These are phyloP conservation scores for Irpex sp. DNA, from an alignment of 1,284 basidiomycete genomes.

Conservation along the genomic window DNA sequence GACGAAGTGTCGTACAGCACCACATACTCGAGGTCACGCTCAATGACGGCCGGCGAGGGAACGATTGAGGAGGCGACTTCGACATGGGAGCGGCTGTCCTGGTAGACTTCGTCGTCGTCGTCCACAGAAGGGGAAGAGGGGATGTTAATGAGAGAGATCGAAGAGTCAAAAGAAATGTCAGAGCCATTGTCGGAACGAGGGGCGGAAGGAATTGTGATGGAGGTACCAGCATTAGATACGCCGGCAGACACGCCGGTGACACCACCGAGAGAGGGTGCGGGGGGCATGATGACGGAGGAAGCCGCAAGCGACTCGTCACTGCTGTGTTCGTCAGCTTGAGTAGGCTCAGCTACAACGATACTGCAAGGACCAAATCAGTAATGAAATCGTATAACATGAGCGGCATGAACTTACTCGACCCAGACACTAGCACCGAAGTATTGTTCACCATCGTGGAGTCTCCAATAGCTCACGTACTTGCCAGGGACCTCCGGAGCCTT, in stretches of 20 bases:
- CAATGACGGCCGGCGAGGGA: conserved; percentile 21
- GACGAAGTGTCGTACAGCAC: conserved; percentile 58
- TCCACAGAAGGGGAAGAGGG: conserved; percentile 40
- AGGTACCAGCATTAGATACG: background rate
- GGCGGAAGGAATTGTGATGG: conserved; percentile 29
- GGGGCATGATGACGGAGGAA: conserved; percentile 68
- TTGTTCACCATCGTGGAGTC: conserved; percentile 51
- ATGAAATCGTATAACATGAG: conserved; percentile 11
- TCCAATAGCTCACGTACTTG: conserved; percentile 72
- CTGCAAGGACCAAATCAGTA: conserved; percentile 28
- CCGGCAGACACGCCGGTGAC: conserved; percentile 15
- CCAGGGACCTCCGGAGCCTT: conserved; percentile 76
- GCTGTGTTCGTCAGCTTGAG: conserved; percentile 30
- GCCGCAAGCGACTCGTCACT: conserved; percentile 50
- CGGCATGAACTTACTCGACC: conserved; percentile 52
- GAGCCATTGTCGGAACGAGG: conserved; percentile 40
- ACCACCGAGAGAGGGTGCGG: conserved; percentile 20
- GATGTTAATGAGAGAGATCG: conserved; percentile 57
- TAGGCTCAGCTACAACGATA: conserved; percentile 57
- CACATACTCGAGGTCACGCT: conserved; percentile 53
- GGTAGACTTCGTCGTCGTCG: conserved; percentile 41
- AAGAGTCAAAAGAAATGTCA: conserved; percentile 46
- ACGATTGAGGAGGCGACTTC: conserved; percentile 4
- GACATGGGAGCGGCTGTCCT: conserved; percentile 48
- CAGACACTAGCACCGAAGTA: conserved; percentile 72